Conservation (phyloP, 2,329 filamentous ascomycete genomes). For the Hypoxylon sp. region DNA sequence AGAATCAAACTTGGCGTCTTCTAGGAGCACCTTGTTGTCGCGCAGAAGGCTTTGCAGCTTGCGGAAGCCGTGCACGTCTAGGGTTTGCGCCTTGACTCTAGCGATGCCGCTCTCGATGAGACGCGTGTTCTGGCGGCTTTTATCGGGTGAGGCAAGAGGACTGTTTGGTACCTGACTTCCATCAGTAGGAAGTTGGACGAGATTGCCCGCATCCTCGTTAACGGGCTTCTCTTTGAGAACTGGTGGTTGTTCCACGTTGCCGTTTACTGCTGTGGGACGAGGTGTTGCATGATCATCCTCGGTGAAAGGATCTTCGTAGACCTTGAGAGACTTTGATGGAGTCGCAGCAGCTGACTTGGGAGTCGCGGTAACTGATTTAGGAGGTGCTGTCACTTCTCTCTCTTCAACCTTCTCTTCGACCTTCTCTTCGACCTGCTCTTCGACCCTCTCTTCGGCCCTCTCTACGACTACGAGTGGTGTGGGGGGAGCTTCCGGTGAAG, state of each 20-base stretch:
- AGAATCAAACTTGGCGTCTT: slow-evolving; percentile 73
- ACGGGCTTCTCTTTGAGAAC: slow-evolving; percentile 68
- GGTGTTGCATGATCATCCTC: slow-evolving; percentile 57
- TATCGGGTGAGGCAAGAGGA: slow-evolving; percentile 57
- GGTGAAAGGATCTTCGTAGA: slow-evolving; percentile 70
- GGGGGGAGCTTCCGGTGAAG: slow-evolving; percentile 39
- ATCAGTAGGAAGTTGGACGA: slow-evolving; percentile 39
- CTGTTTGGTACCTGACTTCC: slow-evolving; percentile 32
- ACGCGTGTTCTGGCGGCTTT: slow-evolving; percentile 64
- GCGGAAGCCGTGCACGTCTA: slow-evolving; percentile 85
- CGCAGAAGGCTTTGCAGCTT: slow-evolving; percentile 79
- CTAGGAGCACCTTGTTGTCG: slow-evolving; percentile 69
- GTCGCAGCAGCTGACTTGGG: slow-evolving; percentile 38
- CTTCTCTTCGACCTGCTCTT: too few relatives aligned
- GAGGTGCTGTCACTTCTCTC: too few relatives aligned
- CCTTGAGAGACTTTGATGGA: slow-evolving; percentile 56
- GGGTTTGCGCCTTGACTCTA: slow-evolving; percentile 73
- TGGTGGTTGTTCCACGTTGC: slow-evolving; percentile 47
- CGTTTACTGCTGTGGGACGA: slow-evolving; percentile 56
- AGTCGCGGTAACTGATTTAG: slow-evolving; percentile 10
- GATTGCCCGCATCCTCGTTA: slow-evolving; percentile 61
- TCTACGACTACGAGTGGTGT: slow-evolving; percentile 47
- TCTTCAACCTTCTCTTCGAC: too few relatives aligned
- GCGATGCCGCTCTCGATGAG: slow-evolving; percentile 78
- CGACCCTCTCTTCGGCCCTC: too few relatives aligned